A percentile compares a stretch with the other conserved stretches of the same genome.
These are phyloP conservation scores for Ramaria sp. DNA, from an alignment of 768 basidiomycete genomes.

Conservation along the genomic window DNA sequence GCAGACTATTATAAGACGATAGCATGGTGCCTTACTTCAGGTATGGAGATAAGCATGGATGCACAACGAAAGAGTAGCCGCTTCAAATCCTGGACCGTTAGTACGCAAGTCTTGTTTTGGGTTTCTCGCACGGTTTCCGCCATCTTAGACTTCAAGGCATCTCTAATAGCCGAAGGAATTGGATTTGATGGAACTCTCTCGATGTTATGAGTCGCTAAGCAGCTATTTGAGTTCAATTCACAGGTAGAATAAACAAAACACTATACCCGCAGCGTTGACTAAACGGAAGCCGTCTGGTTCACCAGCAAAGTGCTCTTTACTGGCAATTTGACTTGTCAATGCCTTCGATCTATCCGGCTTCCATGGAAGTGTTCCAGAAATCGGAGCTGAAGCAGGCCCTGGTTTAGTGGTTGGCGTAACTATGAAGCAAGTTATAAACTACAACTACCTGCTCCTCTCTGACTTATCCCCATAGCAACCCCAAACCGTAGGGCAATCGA, in stretches of 20 bases:
- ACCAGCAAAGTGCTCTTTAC: constrained; percentile 83
- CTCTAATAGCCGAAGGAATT: constrained; percentile 50
- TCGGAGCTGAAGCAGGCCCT: constrained; percentile 17
- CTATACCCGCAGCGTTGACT: constrained; percentile 51
- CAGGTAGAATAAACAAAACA: background rate
- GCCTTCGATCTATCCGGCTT: constrained; percentile 74
- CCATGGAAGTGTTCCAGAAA: constrained; percentile 25
- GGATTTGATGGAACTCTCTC: constrained; percentile 50
- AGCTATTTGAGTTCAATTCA: background rate
- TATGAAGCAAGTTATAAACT: background rate
- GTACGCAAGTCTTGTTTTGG: constrained; percentile 53
- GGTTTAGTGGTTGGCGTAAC: too few relatives aligned
- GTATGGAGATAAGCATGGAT: constrained; percentile 57
- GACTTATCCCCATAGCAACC: constrained; percentile 66
- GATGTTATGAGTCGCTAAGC: constrained; percentile 30
- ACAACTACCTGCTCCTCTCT: constrained; percentile 63
- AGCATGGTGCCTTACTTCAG: constrained; percentile 37
- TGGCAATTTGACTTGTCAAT: constrained; percentile 76
- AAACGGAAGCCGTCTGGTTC: constrained; percentile 75
- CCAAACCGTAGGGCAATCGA: constrained; percentile 82
- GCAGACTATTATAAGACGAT: background rate
- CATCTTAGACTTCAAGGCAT: constrained; percentile 58
- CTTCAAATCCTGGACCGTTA: constrained; percentile 75
- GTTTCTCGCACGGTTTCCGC: constrained; percentile 56
- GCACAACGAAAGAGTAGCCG: constrained; percentile 81